Conservation (phyloP, 345 rosid genomes). For the Eucalyptus victrix region DNA sequence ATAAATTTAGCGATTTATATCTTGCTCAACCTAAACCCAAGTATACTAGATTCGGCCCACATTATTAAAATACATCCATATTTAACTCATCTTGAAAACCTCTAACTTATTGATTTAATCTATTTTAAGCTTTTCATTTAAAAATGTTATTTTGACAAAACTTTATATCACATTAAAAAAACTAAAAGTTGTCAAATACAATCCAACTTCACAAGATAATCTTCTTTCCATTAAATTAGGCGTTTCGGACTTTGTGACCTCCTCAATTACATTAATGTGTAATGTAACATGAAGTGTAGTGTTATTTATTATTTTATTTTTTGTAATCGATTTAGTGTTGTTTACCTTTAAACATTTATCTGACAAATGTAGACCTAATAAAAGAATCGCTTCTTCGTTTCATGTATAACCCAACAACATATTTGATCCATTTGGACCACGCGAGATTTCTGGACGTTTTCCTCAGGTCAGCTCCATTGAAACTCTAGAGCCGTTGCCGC, state of each 20-base stretch:
- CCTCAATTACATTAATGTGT: not conserved
- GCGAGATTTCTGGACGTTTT: not conserved
- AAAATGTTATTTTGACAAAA: not conserved
- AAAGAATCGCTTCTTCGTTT: too few species aligned
- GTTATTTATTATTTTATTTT: not conserved
- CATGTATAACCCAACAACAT: not conserved
- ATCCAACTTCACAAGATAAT: too few species aligned
- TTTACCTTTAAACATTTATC: not conserved
- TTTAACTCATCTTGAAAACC: not conserved
- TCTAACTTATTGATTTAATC: accelerated
- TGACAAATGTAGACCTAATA: not conserved
- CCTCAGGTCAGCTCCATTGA: not conserved
- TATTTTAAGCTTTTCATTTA: not conserved
- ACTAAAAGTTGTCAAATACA: too few species aligned
- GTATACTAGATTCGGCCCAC: not conserved
- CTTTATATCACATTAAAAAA: too few species aligned
- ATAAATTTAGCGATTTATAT: too few species aligned
- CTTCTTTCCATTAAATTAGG: too few species aligned
- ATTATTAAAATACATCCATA: not conserved
- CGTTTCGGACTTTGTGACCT: too few species aligned
- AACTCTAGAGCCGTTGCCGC: not conserved
- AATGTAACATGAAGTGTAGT: not conserved
- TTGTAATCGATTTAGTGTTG: not conserved
- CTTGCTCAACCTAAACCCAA: not conserved
- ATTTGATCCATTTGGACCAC: not conserved